A percentile compares a stretch with the other conserved stretches of the same genome.
These are phyloP conservation scores for Malus orientalis DNA, from an alignment of 306 rosid species.

Conservation along the genomic window DNA sequence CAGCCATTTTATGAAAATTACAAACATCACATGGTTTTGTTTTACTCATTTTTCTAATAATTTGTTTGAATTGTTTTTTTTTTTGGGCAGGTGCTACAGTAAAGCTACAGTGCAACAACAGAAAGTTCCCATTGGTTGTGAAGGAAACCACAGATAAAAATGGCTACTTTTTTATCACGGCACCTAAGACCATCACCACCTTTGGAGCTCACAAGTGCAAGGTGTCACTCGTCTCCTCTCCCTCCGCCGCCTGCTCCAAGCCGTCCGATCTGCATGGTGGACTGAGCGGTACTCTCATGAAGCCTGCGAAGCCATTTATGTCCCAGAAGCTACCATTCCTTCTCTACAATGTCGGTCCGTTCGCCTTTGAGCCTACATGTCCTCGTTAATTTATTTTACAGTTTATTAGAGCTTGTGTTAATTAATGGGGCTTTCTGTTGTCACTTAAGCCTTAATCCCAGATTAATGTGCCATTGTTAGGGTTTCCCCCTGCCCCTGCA, in stretches of 20 bases:
- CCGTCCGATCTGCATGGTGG: constrained; percentile 58
- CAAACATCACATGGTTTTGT: background rate
- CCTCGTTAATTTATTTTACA: background rate
- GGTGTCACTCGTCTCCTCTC: constrained; percentile 41
- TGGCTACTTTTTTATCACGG: constrained; percentile 67
- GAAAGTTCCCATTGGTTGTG: constrained; percentile 24
- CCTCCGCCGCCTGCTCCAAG: constrained; percentile 29
- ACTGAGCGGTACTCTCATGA: constrained; percentile 35
- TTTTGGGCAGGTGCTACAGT: constrained; percentile 49
- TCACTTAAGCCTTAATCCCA: background rate
- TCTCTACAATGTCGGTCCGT: constrained; percentile 67
- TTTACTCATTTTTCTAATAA: background rate
- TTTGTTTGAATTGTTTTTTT: background rate
- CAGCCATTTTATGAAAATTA: background rate
- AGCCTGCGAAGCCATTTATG: constrained; percentile 39
- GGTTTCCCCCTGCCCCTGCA: background rate
- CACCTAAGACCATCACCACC: constrained; percentile 52
- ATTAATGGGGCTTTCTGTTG: background rate
- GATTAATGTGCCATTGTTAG: background rate
- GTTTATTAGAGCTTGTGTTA: background rate
- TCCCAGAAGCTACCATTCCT: constrained; percentile 33
- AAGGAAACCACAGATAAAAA: constrained; percentile 51
- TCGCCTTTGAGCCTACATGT: constrained; percentile 77
- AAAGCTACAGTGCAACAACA: constrained; percentile 66
- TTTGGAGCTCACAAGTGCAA: constrained; percentile 67